Percentiles rank a stretch among this genome's conserved stretches.
Evolutionary conservation across 257 asterid genomes (phyloP).

Genomic region (Schizonepeta tenuifolia): DNA sequence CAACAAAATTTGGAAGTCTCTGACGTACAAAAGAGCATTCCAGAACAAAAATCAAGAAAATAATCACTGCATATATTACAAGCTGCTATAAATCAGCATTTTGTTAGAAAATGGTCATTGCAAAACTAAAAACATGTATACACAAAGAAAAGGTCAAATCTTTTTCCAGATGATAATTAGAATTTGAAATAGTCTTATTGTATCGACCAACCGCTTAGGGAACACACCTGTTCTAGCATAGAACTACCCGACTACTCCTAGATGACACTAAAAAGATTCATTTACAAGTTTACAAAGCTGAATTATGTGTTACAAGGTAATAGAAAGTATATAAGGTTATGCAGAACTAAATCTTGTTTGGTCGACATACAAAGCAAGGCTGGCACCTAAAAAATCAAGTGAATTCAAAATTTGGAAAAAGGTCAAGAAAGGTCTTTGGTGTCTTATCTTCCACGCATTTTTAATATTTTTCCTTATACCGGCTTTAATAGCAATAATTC

Average conservation of each 20-base stretch:
- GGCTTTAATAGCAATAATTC: neutral
- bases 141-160: neutral
- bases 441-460: neutral
- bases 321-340: neutral
- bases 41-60: neutral
- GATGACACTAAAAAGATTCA: neutral
- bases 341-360: neutral
- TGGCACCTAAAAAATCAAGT: neutral
- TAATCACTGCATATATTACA: neutral
- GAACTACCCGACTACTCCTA: neutral
- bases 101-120: neutral
- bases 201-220: neutral
- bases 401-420: neutral
- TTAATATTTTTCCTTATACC: neutral
- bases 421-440: neutral
- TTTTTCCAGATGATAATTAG: neutral
- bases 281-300: neutral
- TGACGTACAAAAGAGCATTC: conserved; percentile 1
- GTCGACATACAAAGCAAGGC: neutral
- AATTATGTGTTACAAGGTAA: neutral
- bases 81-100: neutral
- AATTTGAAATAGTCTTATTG: neutral
- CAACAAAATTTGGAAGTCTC: neutral
- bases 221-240: neutral
- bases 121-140: neutral